Evolutionary conservation across 441 rosid species (phyloP), one percentile per base, ranked within the genome.

Genomic region (Flueggea neowawraea): DNA sequence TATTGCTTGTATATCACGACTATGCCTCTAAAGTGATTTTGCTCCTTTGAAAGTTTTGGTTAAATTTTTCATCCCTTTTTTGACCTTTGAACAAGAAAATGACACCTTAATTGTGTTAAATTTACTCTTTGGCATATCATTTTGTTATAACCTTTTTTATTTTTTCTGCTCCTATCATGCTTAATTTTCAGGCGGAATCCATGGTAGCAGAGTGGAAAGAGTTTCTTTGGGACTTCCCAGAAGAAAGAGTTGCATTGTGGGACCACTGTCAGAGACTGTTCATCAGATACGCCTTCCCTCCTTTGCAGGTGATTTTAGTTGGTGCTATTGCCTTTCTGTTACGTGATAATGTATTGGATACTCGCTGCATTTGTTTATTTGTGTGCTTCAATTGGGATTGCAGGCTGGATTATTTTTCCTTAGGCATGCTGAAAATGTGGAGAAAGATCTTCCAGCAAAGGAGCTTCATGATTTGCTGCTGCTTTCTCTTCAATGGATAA

Each of bases 161-260:
- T n/a, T 31, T 51, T 22, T 61, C 49, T 36, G 65, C 62, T 61
- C 63, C 48, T 69, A 5, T 36, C 41, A 36, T 36, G 9, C 41
- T 61, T 51, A 44, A 62, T 61, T 68, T 77, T 66, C 75, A 95
- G 99, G 99, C 97, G 61, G 99, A 95, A 80, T 88, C 98, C 69
- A 85, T 95, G 98, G 98, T 90, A 67, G 91, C 90, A 45, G 99
- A 91, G 83, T 95, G 99, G 99, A 91, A 87, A 78, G 98, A 91
- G 73, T 95, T 95, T 77, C 99, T 95, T 55, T 95, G 99, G 99
- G 99, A 95, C 84, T 97, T 95, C 71, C 95, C 95, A 51, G 99
- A 95, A 80, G 99, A 95, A 81, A 86, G 98, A 84, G 88, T 91
- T 73, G 95, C 98, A 63, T 75, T 95, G 69, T 95, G 99, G 98